Base-by-base conservation (phyloP, 805 yeast species). In the Metschnikowia bowlesiae region DNA sequence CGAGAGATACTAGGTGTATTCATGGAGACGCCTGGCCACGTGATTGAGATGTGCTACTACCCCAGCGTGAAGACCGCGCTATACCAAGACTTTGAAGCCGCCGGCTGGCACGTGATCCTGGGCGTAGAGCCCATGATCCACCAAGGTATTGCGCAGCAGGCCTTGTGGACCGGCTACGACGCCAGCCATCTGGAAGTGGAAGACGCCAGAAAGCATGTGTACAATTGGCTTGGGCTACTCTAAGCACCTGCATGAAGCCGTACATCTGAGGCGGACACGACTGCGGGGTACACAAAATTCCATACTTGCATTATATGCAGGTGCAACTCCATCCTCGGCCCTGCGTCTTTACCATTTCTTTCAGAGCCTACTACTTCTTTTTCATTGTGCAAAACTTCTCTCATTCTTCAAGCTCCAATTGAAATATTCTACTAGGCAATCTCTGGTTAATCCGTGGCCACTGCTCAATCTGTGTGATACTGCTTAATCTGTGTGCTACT, bases 21-120 rank as follows among this genome's bases (percentile, higher is more conserved):
- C 46, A 58, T 66, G 37, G 50, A 59, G n/a, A 37, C 51, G 2
- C 51, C 51, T 3, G 70, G 68, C 13, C 54, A 55, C n/a, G 69
- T 67, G 16, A 52, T 67, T 16, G 71, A 67, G 48, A 67, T 67
- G 71, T 67, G 71, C 50, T 67, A 67, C 58, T 63, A 67, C 42
- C 71, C 71, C 2, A 56, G 51, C 16, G 60, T 62, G n/a, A 39
- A 43, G 7, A 67, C 70, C 6, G 46, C 59, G 26, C 53, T 66
- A n/a, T 64, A 56, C 46, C 50, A 43, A 34, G 64, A 60, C 30
- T 67, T 66, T 44, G 57, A 59, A 44, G 44, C 38, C 2, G 51
- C 51, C 7, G 58, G 58, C 5, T 67, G 70, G 70, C 48, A 51
- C n/a, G 70, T 66, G 8, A 65, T 67, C 8, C 53, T 59, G 31